Base-by-base conservation (phyloP, 2,329 filamentous ascomycete species). In the Magnaporthiopsis rhizophila region DNA sequence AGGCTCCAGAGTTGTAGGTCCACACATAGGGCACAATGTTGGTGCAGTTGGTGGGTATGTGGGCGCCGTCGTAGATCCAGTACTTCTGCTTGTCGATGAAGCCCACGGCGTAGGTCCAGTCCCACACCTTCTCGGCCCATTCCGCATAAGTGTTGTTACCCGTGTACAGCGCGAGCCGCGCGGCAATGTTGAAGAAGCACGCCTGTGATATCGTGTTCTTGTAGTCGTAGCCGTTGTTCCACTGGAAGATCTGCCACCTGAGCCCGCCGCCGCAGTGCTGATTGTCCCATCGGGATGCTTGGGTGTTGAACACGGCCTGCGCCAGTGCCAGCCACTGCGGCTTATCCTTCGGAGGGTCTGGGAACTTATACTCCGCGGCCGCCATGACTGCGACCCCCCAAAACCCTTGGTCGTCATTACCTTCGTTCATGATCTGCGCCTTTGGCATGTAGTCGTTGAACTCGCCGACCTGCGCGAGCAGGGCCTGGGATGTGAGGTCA, bases 241-340 rank as follows among this genome's bases (percentile, higher is more conserved):
- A 92, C 0, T 84, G 81, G 72, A 90, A 94, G 61, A 96, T 92
- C 76, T 96, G 92, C 90, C 90, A 94, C 67, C 89, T 84, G 62
- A 95, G 74, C 7, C 91, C 92, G 57, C 91, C 91, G n/a, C 80
- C 81, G 69, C 91, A 96, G 62, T 84, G 77, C 0, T 80, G 75
- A 0, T 74, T 79, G 67, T 93, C 90, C 91, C 90, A 95, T 53
- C 90, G 85, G 34, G 80, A 78, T 2, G 86, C 86, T 71, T 94
- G 90, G 2, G 86, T 88, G 73, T 96, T 91, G 79, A 95, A 96
- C 36, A 92, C 89, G 62, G 88, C 89, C 72, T 92, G 87, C 2
- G 88, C 90, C 15, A 95, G 82, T 5, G 87, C 85, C 13, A 91
- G 80, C 86, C 89, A 91, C 69, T 85, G 79, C 2, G 88, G 88